Base-by-base conservation (phyloP, 345 rosid genomes). In the Eucalyptus polyanthemos region DNA sequence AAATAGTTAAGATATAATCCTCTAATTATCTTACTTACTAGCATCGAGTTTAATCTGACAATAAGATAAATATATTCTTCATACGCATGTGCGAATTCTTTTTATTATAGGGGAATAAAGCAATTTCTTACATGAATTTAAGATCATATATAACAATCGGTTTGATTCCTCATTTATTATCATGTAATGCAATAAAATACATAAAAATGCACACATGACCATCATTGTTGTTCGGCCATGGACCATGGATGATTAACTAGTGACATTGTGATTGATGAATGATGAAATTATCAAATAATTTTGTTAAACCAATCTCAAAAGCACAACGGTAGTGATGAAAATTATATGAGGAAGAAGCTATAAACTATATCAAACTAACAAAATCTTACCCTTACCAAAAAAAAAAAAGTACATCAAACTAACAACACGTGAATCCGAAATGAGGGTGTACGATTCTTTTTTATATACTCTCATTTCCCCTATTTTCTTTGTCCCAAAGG, bases 81-180 rank as follows among this genome's bases (percentile, higher is more conserved):
- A 58, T 4, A 5, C 1, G 1, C n/a, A 58, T 11, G 29, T 11
- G 1, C 13, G 0, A 0, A 0, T 0, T 24, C 14, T 58, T 58
- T 58, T 58, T 58, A 25, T 58, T 4, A 11, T 5, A 58, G 65
- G 6, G n/a, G 29, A 24, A 58, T 9, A 58, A 58, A 58, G 65
- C 65, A 58, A 58, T 25, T 58, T 58, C 0, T 58, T 24, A 25
- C n/a, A 5, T 58, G n/a, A 25, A 11, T 24, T 58, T 24, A 24
- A 24, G 13, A 24, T 58, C 29, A 0, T 58, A 24, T 2, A 24
- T 58, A 11, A 9, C n/a, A 10, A 58, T 58, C 6, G 1, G 62
- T 25, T 24, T 10, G 62, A 58, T 24, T 24, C 62, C 13, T 5
- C 13, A 24, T 24, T 58, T 25, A 58, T 24, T 25, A 58, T 24